Evolutionary conservation across 2,329 filamentous ascomycete genomes (phyloP).

Genomic region (Knoxdaviesia capensis): DNA sequence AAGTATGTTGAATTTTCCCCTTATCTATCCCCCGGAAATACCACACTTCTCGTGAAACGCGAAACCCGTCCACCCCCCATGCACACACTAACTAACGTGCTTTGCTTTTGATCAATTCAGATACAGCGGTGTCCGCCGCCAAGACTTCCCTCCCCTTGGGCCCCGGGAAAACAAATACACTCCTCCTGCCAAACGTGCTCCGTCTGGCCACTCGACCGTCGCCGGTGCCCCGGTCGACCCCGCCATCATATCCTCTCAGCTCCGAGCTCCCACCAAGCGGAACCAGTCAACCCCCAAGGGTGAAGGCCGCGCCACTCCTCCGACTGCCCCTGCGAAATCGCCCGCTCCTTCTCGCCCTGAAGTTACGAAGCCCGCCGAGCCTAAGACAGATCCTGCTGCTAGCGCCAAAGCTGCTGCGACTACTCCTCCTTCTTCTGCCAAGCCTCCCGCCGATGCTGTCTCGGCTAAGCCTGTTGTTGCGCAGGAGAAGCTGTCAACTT

Average conservation of each 20-base stretch:
- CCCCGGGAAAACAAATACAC: constrained; percentile 56
- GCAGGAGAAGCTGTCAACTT: constrained; percentile 7
- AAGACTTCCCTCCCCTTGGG: constrained; percentile 47
- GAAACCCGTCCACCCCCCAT: neutral
- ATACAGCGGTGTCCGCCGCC: constrained; percentile 79
- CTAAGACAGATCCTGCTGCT: constrained; percentile 3
- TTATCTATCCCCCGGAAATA: neutral
- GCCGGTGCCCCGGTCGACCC: constrained; percentile 65
- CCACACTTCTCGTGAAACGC: too few species aligned
- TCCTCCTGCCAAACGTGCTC: constrained; percentile 70
- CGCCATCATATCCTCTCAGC: constrained; percentile 75
- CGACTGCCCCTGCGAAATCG: constrained; percentile 12
- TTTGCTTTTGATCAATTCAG: constrained; percentile 17
- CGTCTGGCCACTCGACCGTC: constrained; percentile 52
- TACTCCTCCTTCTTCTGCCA: constrained; percentile 5
- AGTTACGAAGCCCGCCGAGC: constrained; percentile 10
- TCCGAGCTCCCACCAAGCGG: constrained; percentile 14
- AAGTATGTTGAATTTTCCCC: constrained; percentile 34
- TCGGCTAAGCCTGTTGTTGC: constrained; percentile 3
- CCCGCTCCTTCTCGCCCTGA: constrained; percentile 8
- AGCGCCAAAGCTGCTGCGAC: neutral
- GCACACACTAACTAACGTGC: neutral
- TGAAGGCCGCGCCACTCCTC: neutral
- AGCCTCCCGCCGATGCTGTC: constrained; percentile 3
- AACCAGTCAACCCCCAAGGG: neutral